These are phyloP conservation scores for Phytomonas francai DNA, from an alignment of 208 protist genomes.

Conservation along the genomic window DNA sequence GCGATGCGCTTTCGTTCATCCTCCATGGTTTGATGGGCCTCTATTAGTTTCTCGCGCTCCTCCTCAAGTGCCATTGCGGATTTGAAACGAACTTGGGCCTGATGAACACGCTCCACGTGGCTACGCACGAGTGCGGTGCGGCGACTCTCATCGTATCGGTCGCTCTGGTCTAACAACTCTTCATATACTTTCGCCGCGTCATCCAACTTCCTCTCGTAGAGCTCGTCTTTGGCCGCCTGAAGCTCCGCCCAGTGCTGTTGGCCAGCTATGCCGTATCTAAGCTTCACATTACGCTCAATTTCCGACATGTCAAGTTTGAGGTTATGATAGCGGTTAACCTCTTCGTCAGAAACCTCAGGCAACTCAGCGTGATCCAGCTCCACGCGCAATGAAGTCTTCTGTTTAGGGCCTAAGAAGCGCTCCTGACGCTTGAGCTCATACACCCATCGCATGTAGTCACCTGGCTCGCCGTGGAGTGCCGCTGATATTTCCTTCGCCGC, in stretches of 20 bases:
- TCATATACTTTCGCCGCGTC: slow-evolving; percentile 65
- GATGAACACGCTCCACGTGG: slow-evolving; percentile 66
- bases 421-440: slow-evolving; percentile 66
- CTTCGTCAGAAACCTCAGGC: slow-evolving; percentile 69
- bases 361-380: slow-evolving; percentile 48
- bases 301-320: slow-evolving; percentile 61
- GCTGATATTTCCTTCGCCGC: slow-evolving; percentile 70
- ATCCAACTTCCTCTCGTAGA: slow-evolving; percentile 73
- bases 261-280: slow-evolving; percentile 65
- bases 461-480: slow-evolving; percentile 63
- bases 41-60: slow-evolving; percentile 64
- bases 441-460: slow-evolving; percentile 83
- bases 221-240: slow-evolving; percentile 74
- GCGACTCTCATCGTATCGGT: slow-evolving; percentile 58
- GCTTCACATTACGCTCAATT: slow-evolving; percentile 64
- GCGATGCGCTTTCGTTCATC: slow-evolving; percentile 30
- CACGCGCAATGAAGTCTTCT: slow-evolving; percentile 23
- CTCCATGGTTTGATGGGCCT: slow-evolving; percentile 66
- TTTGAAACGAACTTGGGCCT: slow-evolving; percentile 81
- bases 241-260: slow-evolving; percentile 82
- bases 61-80: slow-evolving; percentile 77
- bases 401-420: slow-evolving; percentile 57
- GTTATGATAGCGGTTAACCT: slow-evolving; percentile 71
- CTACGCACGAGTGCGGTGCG: slow-evolving; percentile 54
- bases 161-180: slow-evolving; percentile 62